These are phyloP conservation scores for Penicillium alfredii DNA, from an alignment of 495 filamentous ascomycete species.

Conservation along the genomic window DNA sequence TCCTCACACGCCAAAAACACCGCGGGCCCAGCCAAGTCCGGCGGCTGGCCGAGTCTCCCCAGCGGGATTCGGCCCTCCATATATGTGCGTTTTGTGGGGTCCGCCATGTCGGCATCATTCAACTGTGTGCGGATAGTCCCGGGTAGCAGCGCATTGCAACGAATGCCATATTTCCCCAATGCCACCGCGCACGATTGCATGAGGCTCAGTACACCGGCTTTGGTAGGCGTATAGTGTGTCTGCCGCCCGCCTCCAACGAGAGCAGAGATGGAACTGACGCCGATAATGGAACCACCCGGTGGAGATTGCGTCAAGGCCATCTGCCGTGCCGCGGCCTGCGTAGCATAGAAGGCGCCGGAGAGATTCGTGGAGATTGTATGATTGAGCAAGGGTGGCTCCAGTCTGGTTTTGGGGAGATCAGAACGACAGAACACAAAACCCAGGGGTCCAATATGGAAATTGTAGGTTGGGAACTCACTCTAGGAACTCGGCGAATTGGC, in stretches of 20 bases:
- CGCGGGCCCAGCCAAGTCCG: conserved; percentile 73
- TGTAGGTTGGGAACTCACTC: conserved; percentile 37
- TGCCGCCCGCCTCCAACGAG: conserved; percentile 77
- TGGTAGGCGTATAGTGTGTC: conserved; percentile 87
- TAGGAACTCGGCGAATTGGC: conserved; percentile 76
- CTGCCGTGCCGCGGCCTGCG: conserved; percentile 74
- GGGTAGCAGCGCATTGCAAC: conserved; percentile 82
- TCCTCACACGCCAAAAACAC: conserved; percentile 77
- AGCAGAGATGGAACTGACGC: conserved; percentile 74
- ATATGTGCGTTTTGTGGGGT: conserved; percentile 64
- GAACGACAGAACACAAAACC: too few relatives aligned
- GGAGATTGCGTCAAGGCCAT: conserved; percentile 58
- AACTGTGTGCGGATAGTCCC: conserved; percentile 83
- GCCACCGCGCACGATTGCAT: conserved; percentile 84
- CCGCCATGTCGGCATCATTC: conserved; percentile 72
- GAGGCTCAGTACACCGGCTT: conserved; percentile 73
- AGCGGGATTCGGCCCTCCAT: conserved; percentile 83
- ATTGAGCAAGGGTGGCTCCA: conserved; percentile 55
- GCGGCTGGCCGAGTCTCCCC: conserved; percentile 61
- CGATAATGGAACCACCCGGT: conserved; percentile 75
- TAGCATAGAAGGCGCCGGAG: conserved; percentile 77
- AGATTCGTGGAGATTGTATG: conserved; percentile 72
- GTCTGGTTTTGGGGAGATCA: conserved; percentile 23
- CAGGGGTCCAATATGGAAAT: too few relatives aligned
- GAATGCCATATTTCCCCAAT: conserved; percentile 65